These are phyloP conservation scores for Malassezia japonica DNA, from an alignment of 1,284 basidiomycete genomes.

Conservation along the genomic window DNA sequence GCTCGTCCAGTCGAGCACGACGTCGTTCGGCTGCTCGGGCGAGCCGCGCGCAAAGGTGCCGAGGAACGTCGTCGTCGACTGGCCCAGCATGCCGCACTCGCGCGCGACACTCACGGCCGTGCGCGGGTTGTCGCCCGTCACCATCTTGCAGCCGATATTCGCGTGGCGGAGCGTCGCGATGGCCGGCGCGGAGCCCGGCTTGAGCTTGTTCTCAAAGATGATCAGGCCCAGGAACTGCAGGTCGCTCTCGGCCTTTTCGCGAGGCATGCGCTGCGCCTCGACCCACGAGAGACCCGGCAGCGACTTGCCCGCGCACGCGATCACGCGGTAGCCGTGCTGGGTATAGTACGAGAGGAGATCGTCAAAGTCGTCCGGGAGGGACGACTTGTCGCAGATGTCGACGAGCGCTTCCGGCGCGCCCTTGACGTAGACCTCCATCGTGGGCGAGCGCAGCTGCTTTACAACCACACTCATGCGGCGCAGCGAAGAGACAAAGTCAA, in stretches of 20 bases:
- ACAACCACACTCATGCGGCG: conserved; percentile 96
- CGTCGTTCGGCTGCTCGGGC: conserved; percentile 19
- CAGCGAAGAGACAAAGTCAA: conserved; percentile 88
- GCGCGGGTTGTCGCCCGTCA: conserved; percentile 92
- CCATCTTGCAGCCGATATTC: conserved; percentile 91
- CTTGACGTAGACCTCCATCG: conserved; percentile 97
- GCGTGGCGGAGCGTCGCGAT: conserved; percentile 81
- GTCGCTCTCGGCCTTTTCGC: conserved; percentile 85
- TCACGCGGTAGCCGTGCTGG: conserved; percentile 90
- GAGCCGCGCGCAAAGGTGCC: conserved; percentile 57
- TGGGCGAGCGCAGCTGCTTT: conserved; percentile 80
- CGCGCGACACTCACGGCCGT: conserved; percentile 94
- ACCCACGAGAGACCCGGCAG: conserved; percentile 91
- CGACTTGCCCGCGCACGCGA: conserved; percentile 93
- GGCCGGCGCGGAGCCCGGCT: conserved; percentile 80
- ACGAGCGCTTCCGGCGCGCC: conserved; percentile 96
- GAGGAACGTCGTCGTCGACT: conserved; percentile 81
- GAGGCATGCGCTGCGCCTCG: conserved; percentile 89
- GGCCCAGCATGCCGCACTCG: conserved; percentile 82
- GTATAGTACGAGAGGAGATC: conserved; percentile 96
- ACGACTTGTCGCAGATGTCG: conserved; percentile 62
- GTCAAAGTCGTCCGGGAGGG: conserved; percentile 77
- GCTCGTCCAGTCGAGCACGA: conserved; percentile 75
- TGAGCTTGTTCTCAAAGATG: conserved; percentile 98
- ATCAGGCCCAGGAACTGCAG: conserved; percentile 88